Conservation (phyloP, 2,329 filamentous ascomycete species). For the Verticillium longisporum region DNA sequence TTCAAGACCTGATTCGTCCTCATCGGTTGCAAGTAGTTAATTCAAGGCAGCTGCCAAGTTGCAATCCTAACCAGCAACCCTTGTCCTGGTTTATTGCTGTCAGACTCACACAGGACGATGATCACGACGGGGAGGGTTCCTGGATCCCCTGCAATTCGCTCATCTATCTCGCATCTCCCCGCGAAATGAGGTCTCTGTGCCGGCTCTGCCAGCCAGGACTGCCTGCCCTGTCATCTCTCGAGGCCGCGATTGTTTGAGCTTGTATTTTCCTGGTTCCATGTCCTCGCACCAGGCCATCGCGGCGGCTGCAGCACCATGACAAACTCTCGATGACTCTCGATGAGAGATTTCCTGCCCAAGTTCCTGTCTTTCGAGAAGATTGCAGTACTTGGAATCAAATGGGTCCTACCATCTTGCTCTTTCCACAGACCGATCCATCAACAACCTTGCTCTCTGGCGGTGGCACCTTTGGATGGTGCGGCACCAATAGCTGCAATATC, state of each 20-base stretch:
- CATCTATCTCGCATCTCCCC: slow-evolving; percentile 2
- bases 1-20: not conserved
- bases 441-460: not conserved
- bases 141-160: not conserved
- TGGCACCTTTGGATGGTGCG: not conserved
- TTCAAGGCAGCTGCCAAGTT: not conserved
- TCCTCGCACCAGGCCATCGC: not conserved
- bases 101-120: not conserved
- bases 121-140: not conserved
- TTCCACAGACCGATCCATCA: not conserved
- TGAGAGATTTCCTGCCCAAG: not conserved
- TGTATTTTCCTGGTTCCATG: not conserved
- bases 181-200: slow-evolving; percentile 1
- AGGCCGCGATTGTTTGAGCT: not conserved
- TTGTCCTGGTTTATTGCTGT: not conserved
- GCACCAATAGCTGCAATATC: too few species aligned
- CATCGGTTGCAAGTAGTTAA: not conserved
- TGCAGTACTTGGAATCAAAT: not conserved
- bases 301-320: not conserved
- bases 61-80: not conserved
- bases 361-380: not conserved
- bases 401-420: not conserved
- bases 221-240: not conserved
- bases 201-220: not conserved
- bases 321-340: not conserved